phyloP scores from a whole-genome alignment of 805 yeast species.

The Candida anglica region DNA sequence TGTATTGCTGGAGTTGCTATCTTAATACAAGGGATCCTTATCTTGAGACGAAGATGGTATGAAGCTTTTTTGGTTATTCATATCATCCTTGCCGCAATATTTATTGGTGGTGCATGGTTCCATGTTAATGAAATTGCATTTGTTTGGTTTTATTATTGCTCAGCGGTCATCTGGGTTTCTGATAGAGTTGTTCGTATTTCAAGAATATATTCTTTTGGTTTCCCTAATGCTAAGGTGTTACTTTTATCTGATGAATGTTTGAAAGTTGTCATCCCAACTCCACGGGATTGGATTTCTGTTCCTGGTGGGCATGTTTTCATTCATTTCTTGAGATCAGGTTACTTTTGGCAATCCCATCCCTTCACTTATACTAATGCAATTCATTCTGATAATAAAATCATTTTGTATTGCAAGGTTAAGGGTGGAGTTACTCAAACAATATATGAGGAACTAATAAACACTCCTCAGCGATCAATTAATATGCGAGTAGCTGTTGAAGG shows the following conservation, averaged over 20 bases:
- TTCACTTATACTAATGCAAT: slow-evolving; percentile 41
- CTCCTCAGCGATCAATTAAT: slow-evolving; percentile 12
- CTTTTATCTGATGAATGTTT: slow-evolving; percentile 44
- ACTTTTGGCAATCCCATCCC: slow-evolving; percentile 69
- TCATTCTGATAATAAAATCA: slow-evolving; percentile 15
- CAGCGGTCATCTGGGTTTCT: slow-evolving; percentile 65
- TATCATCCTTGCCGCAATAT: slow-evolving; percentile 47
- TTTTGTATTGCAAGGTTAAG: slow-evolving; percentile 30
- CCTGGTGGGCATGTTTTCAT: slow-evolving; percentile 66
- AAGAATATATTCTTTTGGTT: slow-evolving; percentile 59
- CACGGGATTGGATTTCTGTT: slow-evolving; percentile 49
- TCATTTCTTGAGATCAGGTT: slow-evolving; percentile 39
- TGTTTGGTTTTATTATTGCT: slow-evolving; percentile 40
- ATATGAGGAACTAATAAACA: slow-evolving; percentile 13
- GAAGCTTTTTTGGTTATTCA: slow-evolving; percentile 57
- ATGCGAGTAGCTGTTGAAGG: slow-evolving; percentile 37
- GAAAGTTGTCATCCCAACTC: slow-evolving; percentile 46
- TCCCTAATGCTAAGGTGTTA: slow-evolving; percentile 44
- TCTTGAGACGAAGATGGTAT: slow-evolving; percentile 43
- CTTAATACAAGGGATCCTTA: slow-evolving; percentile 43
- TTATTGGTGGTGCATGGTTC: slow-evolving; percentile 44
- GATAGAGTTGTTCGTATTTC: slow-evolving; percentile 59
- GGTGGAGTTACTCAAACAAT: slow-evolving; percentile 26
- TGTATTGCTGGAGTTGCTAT: slow-evolving; percentile 33
- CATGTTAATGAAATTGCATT: slow-evolving; percentile 43